Evolutionary conservation across 2,329 filamentous ascomycete species (phyloP).

Genomic region (Mariannaea elegans): DNA sequence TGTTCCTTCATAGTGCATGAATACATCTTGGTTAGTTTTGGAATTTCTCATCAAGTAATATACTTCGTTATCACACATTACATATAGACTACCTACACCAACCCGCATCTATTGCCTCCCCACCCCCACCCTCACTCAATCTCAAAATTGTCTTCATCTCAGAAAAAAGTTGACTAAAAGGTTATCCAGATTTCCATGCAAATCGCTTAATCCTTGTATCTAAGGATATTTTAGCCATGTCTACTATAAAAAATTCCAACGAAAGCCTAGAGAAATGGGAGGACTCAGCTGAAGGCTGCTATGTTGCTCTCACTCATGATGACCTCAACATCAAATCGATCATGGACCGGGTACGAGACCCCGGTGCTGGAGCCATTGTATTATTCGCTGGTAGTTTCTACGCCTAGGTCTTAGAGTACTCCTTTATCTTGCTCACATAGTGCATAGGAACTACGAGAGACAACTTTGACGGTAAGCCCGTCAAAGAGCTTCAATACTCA

Average conservation of each 20-base stretch:
- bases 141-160: too few relatives aligned
- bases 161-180: too few relatives aligned
- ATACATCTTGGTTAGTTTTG: too few relatives aligned
- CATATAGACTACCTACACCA: too few relatives aligned
- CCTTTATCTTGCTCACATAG: constrained; percentile 19
- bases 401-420: constrained; percentile 11
- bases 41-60: too few relatives aligned
- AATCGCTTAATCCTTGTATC: neutral
- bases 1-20: too few relatives aligned
- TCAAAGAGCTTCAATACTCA: constrained; percentile 78
- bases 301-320: constrained; percentile 74
- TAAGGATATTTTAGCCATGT: constrained; percentile 22
- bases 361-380: constrained; percentile 79
- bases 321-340: constrained; percentile 64
- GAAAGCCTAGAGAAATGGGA: constrained; percentile 47
- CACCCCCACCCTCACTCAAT: too few relatives aligned
- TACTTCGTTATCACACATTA: too few relatives aligned
- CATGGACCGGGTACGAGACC: constrained; percentile 75
- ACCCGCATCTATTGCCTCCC: too few relatives aligned
- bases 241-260: constrained; percentile 14
- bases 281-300: constrained; percentile 60
- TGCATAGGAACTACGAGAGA: constrained; percentile 77
- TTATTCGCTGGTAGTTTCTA: constrained; percentile 72
- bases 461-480: constrained; percentile 75
- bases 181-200: too few relatives aligned